Conservation (phyloP, 441 rosid genomes). For the Theobroma grandiflorum region DNA sequence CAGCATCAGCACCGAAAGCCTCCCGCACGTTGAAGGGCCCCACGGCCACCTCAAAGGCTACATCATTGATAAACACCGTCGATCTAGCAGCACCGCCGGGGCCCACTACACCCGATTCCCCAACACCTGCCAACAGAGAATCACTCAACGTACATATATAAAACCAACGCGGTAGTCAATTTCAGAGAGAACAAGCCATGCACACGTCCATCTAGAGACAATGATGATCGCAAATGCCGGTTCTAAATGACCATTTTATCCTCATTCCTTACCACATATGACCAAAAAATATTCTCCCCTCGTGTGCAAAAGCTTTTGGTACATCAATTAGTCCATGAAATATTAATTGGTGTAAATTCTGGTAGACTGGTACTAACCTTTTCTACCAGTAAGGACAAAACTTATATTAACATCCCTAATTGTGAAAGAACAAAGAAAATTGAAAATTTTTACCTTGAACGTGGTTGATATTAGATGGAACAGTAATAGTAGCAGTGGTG, state of each 20-base stretch:
- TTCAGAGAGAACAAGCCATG: slow-evolving; percentile 42
- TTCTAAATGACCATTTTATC: slow-evolving; percentile 31
- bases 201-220: slow-evolving; percentile 53
- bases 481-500: slow-evolving; percentile 39
- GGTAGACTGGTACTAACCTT: no score
- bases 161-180: slow-evolving; percentile 35
- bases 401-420: neutral
- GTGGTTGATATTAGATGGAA: slow-evolving; percentile 56
- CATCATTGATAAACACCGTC: slow-evolving; percentile 85
- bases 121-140: slow-evolving; percentile 41
- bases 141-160: slow-evolving; percentile 16
- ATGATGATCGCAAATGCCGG: slow-evolving; percentile 30
- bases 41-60: slow-evolving; percentile 68
- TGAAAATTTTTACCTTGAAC: slow-evolving; percentile 57
- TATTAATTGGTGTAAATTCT: neutral
- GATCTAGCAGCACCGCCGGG: slow-evolving; percentile 40
- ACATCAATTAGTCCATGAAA: neutral
- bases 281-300: neutral
- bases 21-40: slow-evolving; percentile 86
- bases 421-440: neutral
- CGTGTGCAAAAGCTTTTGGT: neutral
- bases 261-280: slow-evolving; percentile 17
- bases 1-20: slow-evolving; percentile 84
- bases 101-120: slow-evolving; percentile 24
- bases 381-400: neutral